These are phyloP conservation scores for Sarocladiaceae sp. DNA, from an alignment of 2,329 filamentous ascomycete genomes.

Conservation along the genomic window DNA sequence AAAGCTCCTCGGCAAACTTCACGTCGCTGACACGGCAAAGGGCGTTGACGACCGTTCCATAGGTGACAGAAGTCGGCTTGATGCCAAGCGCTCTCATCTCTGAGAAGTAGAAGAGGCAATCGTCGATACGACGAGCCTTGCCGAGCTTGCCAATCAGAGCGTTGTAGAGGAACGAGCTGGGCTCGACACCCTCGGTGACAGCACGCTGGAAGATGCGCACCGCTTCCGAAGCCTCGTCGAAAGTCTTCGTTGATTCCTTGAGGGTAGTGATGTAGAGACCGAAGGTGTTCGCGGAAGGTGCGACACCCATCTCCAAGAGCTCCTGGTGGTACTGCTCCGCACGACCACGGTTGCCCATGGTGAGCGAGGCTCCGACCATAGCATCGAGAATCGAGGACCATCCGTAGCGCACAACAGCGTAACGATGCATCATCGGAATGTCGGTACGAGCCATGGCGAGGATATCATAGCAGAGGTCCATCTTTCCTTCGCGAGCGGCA, in stretches of 20 bases:
- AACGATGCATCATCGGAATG: constrained; percentile 77
- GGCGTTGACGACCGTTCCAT: constrained; percentile 96
- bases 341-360: constrained; percentile 69
- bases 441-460: constrained; percentile 84
- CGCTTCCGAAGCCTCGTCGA: constrained; percentile 93
- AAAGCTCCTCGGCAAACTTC: constrained; percentile 94
- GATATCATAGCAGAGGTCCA: constrained; percentile 78
- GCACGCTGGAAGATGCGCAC: constrained; percentile 96
- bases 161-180: constrained; percentile 96
- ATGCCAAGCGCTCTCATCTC: constrained; percentile 94
- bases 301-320: constrained; percentile 80
- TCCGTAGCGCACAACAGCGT: constrained; percentile 82
- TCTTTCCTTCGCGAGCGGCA: constrained; percentile 77
- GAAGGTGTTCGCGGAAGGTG: constrained; percentile 94
- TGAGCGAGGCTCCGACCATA: constrained; percentile 90
- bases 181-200: constrained; percentile 88
- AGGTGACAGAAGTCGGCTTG: constrained; percentile 93
- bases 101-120: constrained; percentile 95
- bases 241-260: constrained; percentile 95
- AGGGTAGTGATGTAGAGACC: constrained; percentile 98
- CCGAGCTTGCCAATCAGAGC: constrained; percentile 96
- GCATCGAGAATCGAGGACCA: constrained; percentile 96
- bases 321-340: constrained; percentile 89
- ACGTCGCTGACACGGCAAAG: constrained; percentile 96
- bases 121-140: constrained; percentile 94